A percentile compares a stretch with the other conserved stretches of the same genome.
Conservation (phyloP, 768 basidiomycete genomes). For the Lactifluus volemus region DNA sequence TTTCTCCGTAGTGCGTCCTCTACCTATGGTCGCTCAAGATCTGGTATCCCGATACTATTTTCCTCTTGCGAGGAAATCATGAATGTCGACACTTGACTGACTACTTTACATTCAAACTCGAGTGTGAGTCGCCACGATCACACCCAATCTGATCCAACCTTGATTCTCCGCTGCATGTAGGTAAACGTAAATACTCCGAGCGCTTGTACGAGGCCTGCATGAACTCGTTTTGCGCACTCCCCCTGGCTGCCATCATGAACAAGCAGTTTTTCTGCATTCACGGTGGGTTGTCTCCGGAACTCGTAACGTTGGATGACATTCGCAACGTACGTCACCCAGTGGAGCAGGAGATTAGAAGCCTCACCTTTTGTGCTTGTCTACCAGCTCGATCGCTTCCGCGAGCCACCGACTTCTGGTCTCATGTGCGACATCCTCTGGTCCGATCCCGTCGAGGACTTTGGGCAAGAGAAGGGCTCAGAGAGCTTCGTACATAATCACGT, state of each 20-base stretch:
- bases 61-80: conserved; percentile 95
- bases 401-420: conserved; percentile 92
- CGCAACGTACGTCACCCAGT: conserved; percentile 49
- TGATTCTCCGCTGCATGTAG: conserved; percentile 31
- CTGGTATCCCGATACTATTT: conserved; percentile 97
- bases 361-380: not conserved
- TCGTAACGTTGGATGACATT: conserved; percentile 93
- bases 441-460: conserved; percentile 96
- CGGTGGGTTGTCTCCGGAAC: conserved; percentile 91
- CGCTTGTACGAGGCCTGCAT: conserved; percentile 95
- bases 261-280: conserved; percentile 99
- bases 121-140: conserved; percentile 52
- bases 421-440: conserved; percentile 99
- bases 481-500: conserved; percentile 95
- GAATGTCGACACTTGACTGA: conserved; percentile 98
- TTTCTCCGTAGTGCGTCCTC: conserved; percentile 68
- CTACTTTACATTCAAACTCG: conserved; percentile 98
- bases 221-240: conserved; percentile 94
- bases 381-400: conserved; percentile 95
- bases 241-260: conserved; percentile 97
- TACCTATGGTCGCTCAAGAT: conserved; percentile 99
- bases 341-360: not conserved
- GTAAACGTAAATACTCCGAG: conserved; percentile 99
- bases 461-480: conserved; percentile 84
- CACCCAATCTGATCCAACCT: not conserved